These are phyloP conservation scores for Blastobotrys aristatus DNA, from an alignment of 1,139 yeast genomes.

Conservation along the genomic window DNA sequence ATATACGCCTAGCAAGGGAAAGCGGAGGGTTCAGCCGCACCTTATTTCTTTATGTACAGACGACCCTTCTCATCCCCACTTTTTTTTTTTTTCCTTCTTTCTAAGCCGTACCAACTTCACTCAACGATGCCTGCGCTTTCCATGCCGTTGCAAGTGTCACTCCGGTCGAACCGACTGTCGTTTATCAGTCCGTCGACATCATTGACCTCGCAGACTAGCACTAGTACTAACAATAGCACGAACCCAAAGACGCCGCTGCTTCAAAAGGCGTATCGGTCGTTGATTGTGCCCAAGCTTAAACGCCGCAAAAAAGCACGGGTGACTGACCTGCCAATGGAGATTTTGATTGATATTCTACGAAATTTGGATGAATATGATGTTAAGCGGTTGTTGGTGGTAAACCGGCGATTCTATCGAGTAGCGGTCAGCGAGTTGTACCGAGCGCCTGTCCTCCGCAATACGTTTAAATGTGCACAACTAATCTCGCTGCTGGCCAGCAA, in stretches of 20 bases:
- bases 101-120: background rate
- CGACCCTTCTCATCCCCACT: no score
- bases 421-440: slow-evolving; percentile 40
- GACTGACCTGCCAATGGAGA: slow-evolving; percentile 20
- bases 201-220: background rate
- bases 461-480: slow-evolving; percentile 74
- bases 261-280: background rate
- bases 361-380: slow-evolving; percentile 16
- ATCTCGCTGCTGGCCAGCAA: slow-evolving; percentile 56
- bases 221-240: background rate
- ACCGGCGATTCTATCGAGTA: slow-evolving; percentile 12
- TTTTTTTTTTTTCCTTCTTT: no score
- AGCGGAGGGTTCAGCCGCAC: no score
- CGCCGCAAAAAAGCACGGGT: background rate
- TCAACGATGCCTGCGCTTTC: no score
- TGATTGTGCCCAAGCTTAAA: background rate
- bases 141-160: slow-evolving; percentile 14
- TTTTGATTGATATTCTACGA: slow-evolving; percentile 17
- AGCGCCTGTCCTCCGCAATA: slow-evolving; percentile 53
- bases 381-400: slow-evolving; percentile 16
- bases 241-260: background rate
- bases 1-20: no score
- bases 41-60: no score
- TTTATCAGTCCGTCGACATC: no score
- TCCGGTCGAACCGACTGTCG: slow-evolving; percentile 13